phyloP scores from a whole-genome alignment of 2,329 filamentous ascomycete species.

The Phyllosticta citribraziliensis region DNA sequence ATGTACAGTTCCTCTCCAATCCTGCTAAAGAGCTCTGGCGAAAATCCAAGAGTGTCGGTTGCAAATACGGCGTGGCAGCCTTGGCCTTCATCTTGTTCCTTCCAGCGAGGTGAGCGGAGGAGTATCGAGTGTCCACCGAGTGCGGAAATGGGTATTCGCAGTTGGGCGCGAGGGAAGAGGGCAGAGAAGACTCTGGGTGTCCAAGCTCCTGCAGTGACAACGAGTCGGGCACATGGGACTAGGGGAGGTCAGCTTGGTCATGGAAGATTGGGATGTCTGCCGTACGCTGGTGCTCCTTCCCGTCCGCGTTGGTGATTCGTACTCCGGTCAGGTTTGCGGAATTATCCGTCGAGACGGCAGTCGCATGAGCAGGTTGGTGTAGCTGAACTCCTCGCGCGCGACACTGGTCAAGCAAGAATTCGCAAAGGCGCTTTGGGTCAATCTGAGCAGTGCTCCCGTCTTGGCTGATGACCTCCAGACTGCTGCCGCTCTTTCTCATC shows the following conservation, averaged over 20 bases:
- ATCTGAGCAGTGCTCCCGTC: conserved; percentile 55
- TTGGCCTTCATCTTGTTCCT: conserved; percentile 32
- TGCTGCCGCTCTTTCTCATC: conserved; percentile 43
- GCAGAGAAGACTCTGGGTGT: conserved; percentile 53
- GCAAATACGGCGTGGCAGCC: conserved; percentile 62
- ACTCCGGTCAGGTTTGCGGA: conserved; percentile 44
- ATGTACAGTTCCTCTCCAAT: conserved; percentile 61
- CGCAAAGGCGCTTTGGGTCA: conserved; percentile 58
- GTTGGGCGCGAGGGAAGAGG: conserved; percentile 50
- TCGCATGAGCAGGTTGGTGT: conserved; percentile 53
- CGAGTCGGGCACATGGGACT: conserved; percentile 54
- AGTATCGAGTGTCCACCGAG: conserved; percentile 66
- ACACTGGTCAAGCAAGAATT: conserved; percentile 53
- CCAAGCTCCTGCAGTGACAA: conserved; percentile 65
- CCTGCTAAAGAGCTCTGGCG: conserved; percentile 62
- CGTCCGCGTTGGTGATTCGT: conserved; percentile 37
- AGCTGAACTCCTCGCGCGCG: conserved; percentile 52
- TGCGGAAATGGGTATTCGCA: conserved; percentile 47
- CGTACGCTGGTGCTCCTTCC: conserved; percentile 35
- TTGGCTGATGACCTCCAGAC: conserved; percentile 51
- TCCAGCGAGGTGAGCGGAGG: conserved; percentile 49
- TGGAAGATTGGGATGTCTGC: neutral
- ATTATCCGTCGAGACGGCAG: conserved; percentile 43
- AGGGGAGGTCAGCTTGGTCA: conserved; percentile 11
- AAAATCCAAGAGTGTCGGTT: conserved; percentile 47